These are phyloP conservation scores for Microdochium paspali DNA, from an alignment of 2,329 filamentous ascomycete species.

Conservation along the genomic window DNA sequence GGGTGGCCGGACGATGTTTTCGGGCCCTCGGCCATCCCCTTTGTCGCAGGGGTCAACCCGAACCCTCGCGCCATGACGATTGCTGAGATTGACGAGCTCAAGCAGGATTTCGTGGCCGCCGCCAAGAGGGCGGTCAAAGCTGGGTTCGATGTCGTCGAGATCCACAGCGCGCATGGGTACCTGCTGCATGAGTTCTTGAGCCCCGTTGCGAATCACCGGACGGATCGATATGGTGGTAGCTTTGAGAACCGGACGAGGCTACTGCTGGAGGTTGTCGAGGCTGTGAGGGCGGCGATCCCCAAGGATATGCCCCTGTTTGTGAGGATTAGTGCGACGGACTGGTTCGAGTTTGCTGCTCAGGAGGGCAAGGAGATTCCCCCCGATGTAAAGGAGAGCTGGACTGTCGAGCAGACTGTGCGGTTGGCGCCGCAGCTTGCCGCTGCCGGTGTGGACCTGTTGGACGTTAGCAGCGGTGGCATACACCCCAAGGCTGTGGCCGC, in stretches of 20 bases:
- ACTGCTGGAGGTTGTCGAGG: constrained; percentile 56
- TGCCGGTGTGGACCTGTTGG: constrained; percentile 58
- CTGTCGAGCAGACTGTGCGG: constrained; percentile 44
- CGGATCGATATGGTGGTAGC: constrained; percentile 56
- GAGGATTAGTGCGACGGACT: constrained; percentile 59
- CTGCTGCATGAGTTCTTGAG: constrained; percentile 62
- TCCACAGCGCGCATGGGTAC: constrained; percentile 75
- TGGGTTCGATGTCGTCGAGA: constrained; percentile 56
- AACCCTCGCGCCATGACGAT: constrained; percentile 48
- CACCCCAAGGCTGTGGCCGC: constrained; percentile 36
- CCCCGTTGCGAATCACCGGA: constrained; percentile 60
- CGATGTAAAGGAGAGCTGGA: constrained; percentile 45
- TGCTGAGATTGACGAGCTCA: constrained; percentile 23
- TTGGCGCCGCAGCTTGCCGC: constrained; percentile 52
- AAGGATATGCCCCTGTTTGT: constrained; percentile 57
- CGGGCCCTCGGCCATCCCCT: constrained; percentile 49
- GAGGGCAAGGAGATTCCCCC: constrained; percentile 9
- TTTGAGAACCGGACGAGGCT: constrained; percentile 66
- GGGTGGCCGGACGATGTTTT: constrained; percentile 28
- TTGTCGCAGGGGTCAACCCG: constrained; percentile 39
- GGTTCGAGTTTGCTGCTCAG: constrained; percentile 48
- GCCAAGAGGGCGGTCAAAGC: constrained; percentile 27
- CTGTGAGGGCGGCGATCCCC: constrained; percentile 51
- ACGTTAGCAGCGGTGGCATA: constrained; percentile 56
- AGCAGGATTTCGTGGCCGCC: constrained; percentile 23